Evolutionary conservation across 371 early-diverging fungal genomes (phyloP), one percentile per base, ranked within the genome.

Genomic region (Catenaria anguillulae): DNA sequence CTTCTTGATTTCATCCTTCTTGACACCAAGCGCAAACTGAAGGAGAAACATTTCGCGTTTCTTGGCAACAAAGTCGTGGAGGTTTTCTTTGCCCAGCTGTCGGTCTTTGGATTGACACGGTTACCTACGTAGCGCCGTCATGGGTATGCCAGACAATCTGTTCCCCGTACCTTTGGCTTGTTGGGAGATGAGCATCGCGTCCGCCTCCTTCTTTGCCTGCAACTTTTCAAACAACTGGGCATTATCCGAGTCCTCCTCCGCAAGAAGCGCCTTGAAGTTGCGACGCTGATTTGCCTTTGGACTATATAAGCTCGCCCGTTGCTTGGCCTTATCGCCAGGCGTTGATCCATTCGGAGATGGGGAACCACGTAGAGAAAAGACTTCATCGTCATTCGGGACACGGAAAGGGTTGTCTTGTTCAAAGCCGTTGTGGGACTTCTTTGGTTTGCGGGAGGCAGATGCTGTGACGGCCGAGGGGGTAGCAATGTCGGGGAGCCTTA

Each of bases 31-130:
- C 3, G 78, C 71, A 56, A 76, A 76, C 60, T 77, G 78, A 1
- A 77, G 70, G 21, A 77, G 66, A 56, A 77, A 77, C 76, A 77
- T 77, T 63, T 75, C 76, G 19, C 78, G 68, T 64, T 77, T 77
- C 61, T 75, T 76, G 33, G 72, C 73, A 46, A 77, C 73, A 52
- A 77, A 77, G 45, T 71, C 73, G 42, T 74, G 75, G 37, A 77
- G 64, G 48, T 71, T 71, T 58, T 77, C 78, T 23, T 42, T 58
- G 36, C 58, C 58, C 19, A 42, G 40, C 36, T 58, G 43, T 24
- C 58, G 58, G 36, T 58, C 58, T 35, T 17, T 40, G n/a, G n/a
- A n/a, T n/a, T n/a, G n/a, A n/a, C n/a, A n/a, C n/a, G n/a, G n/a
- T n/a, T n/a, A n/a, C n/a, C n/a, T n/a, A n/a, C n/a, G n/a, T n/a